Evolutionary conservation across 1,139 yeast genomes (phyloP), one percentile per base, ranked within the genome.

Genomic region (Geotrichum klebahnii): DNA sequence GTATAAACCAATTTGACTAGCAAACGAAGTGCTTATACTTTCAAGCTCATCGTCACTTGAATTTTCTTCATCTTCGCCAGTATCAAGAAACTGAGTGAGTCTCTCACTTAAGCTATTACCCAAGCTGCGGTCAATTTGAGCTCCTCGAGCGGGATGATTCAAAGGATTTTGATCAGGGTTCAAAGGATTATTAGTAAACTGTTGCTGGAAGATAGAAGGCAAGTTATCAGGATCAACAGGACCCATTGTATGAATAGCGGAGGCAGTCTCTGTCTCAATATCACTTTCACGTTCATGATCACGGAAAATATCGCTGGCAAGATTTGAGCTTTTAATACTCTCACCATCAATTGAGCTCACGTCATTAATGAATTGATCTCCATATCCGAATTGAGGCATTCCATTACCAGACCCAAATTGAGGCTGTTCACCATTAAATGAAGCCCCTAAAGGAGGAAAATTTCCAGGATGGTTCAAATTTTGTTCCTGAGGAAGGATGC

Each of bases 1-100:
- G 43, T 61, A 60, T 22, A 62, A 40, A 29, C 63, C 65, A 29
- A 74, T 68, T 12, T 74, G 73, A 28, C 73, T 72, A 16, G 79
- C 76, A 66, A 78, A 76, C 6, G 75, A 69, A 37, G 76, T 68
- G 32, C 75, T 73, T 19, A 78, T 68, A 59, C 74, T 71, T 54
- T 68, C 70, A 35, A 77, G 69, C 56, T 77, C 81, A 56, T 76
- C 80, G 48, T 76, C 78, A 47, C 69, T 66, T 45, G 64, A 60
- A 23, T 60, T 63, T 22, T 56, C 60, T 36, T 61, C 63, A 48
- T 65, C 67, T 22, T 61, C 61, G 5, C 58, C 58, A 2, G 57
- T 55, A 32, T 58, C 59, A 17, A 68, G 64, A 44, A 70, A 55
- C 48, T 69, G 63, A 43, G 70, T 68, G 61, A 78, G 65, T 52